These are phyloP conservation scores for Beauveria caledonica DNA, from an alignment of 2,329 filamentous ascomycete species.

Conservation along the genomic window DNA sequence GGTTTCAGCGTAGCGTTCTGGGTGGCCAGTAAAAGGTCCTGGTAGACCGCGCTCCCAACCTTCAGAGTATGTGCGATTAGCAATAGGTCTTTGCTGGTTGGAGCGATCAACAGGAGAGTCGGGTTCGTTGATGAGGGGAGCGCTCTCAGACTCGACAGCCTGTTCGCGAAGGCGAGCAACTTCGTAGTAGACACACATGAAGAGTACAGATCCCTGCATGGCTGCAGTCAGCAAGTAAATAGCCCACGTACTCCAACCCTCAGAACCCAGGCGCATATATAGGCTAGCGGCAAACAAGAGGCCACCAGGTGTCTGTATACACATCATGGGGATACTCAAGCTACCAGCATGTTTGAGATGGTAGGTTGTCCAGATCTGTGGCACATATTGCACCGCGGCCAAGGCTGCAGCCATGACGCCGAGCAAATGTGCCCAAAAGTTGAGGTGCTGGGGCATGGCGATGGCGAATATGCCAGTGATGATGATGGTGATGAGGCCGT, in stretches of 20 bases:
- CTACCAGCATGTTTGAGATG: conserved; percentile 78
- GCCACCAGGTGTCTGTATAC: conserved; percentile 90
- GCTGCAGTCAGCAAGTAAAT: conserved; percentile 80
- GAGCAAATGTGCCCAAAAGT: conserved; percentile 75
- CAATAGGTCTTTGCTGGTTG: conserved; percentile 26
- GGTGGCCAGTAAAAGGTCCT: conserved; percentile 43
- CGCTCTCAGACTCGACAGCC: conserved; percentile 13
- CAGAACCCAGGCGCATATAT: conserved; percentile 66
- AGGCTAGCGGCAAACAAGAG: conserved; percentile 84
- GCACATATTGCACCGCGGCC: conserved; percentile 84
- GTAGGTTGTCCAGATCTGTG: conserved; percentile 91
- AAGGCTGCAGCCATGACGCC: conserved; percentile 72
- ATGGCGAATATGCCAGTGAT: conserved; percentile 61
- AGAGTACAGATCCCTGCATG: conserved; percentile 74
- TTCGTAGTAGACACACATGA: conserved; percentile 74
- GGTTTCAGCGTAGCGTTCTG: conserved; percentile 42
- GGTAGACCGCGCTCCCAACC: conserved; percentile 44
- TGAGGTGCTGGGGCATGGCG: conserved; percentile 54
- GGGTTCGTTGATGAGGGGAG: conserved; percentile 18
- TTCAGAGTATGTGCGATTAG: conserved; percentile 38
- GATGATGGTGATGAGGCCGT: conserved; percentile 63
- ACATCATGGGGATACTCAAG: conserved; percentile 95
- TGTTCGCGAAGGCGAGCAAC: conserved; percentile 34
- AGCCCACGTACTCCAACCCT: conserved; percentile 93
- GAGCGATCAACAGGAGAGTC: conserved; percentile 21